Evolutionary conservation across 108 stramenopile species (phyloP).

Genomic region (Skeletonema tropicum): DNA sequence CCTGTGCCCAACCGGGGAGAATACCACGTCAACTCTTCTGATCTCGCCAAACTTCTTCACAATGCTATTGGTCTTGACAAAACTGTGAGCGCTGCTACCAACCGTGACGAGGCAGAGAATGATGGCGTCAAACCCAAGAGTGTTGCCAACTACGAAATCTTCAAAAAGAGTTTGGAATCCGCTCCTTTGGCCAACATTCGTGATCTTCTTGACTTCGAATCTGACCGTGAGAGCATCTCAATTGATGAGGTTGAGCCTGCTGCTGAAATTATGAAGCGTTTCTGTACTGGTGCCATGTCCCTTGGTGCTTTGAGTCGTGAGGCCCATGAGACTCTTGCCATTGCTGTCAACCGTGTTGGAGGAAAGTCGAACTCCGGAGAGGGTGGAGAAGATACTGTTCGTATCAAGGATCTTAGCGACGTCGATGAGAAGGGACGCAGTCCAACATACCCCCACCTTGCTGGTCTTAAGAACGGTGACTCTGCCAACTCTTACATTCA

Average conservation of each 20-base stretch:
- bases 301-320: constrained; percentile 93
- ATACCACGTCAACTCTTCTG: constrained; percentile 94
- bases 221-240: constrained; percentile 79
- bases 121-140: constrained; percentile 78
- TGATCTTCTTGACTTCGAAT: constrained; percentile 90
- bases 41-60: constrained; percentile 92
- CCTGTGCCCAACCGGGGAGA: constrained; percentile 90
- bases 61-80: constrained; percentile 90
- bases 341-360: constrained; percentile 94
- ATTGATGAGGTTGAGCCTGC: constrained; percentile 88
- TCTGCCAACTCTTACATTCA: constrained; percentile 90
- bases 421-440: constrained; percentile 86
- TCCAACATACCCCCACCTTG: constrained; percentile 84
- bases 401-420: constrained; percentile 66
- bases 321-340: constrained; percentile 94
- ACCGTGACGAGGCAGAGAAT: constrained; percentile 77
- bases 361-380: constrained; percentile 96
- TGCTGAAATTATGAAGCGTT: constrained; percentile 88
- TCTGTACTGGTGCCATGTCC: constrained; percentile 95
- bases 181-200: constrained; percentile 92
- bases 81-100: constrained; percentile 76
- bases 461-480: constrained; percentile 90
- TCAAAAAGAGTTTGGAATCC: constrained; percentile 77
- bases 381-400: constrained; percentile 90
- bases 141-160: constrained; percentile 89